Percentiles rank a stretch among this genome's conserved stretches.
phyloP scores from a whole-genome alignment of 202 grass and related monocot species.

The Elaeis oleifera region DNA sequence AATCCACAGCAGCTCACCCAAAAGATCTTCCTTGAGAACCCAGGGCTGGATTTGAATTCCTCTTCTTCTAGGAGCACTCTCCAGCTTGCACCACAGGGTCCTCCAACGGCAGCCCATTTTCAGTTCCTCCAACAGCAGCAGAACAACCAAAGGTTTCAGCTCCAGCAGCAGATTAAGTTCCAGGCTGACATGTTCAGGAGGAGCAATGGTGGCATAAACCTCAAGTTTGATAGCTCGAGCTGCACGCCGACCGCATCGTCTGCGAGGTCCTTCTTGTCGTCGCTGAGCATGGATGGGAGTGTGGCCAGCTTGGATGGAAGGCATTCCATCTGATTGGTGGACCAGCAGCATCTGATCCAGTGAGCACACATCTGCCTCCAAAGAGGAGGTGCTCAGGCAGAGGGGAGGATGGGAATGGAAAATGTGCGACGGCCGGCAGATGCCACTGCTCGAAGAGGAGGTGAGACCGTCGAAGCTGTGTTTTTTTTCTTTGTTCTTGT shows the following conservation, averaged over 20 bases:
- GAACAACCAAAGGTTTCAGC: conserved; percentile 39
- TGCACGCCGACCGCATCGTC: conserved; percentile 46
- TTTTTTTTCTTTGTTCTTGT: conserved; percentile 8
- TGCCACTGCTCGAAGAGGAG: conserved; percentile 94
- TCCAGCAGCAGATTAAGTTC: conserved; percentile 59
- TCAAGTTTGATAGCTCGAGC: conserved; percentile 75
- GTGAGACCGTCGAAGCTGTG: conserved; percentile 12
- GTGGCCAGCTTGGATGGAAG: conserved; percentile 66
- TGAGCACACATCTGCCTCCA: conserved; percentile 27
- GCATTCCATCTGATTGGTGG: conserved; percentile 68
- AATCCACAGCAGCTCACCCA: conserved; percentile 31
- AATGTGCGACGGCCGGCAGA: conserved; percentile 50
- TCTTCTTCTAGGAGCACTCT: too few relatives aligned
- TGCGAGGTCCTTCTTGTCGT: conserved; percentile 63
- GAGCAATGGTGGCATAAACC: conserved; percentile 47
- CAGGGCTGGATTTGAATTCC: not conserved
- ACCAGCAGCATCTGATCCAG: conserved; percentile 49
- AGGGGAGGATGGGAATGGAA: conserved; percentile 52
- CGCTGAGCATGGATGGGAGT: conserved; percentile 73
- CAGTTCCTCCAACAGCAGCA: conserved; percentile 37
- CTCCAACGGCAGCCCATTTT: conserved; percentile 21
- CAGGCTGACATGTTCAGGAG: conserved; percentile 71
- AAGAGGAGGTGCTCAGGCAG: conserved; percentile 50
- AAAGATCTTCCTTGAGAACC: conserved; percentile 62
- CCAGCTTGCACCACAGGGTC: conserved; percentile 24